These are phyloP conservation scores for Sporothrix mexicana DNA, from an alignment of 2,329 filamentous ascomycete genomes.

Conservation along the genomic window DNA sequence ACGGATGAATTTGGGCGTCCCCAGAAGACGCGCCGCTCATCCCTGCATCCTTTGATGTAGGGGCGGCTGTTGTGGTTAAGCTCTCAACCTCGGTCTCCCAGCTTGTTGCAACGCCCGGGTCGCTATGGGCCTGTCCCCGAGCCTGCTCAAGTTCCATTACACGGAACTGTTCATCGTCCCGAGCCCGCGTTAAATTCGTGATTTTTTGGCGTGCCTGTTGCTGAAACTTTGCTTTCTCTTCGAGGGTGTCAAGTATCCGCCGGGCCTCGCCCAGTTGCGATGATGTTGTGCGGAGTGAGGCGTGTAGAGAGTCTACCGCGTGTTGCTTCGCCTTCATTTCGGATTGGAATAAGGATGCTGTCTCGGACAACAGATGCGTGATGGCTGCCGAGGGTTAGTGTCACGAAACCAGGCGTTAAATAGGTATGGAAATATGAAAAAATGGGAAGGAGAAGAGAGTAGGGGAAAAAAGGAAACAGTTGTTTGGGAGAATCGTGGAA, in stretches of 20 bases:
- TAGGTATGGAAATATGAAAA: neutral
- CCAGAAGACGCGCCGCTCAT: slow-evolving; percentile 39
- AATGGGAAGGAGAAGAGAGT: neutral
- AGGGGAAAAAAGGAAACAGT: neutral
- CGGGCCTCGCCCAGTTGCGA: slow-evolving; percentile 78
- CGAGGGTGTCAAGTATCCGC: slow-evolving; percentile 72
- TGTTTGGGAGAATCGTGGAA: too few species aligned
- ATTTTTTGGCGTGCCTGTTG: slow-evolving; percentile 73
- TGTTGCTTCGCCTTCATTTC: slow-evolving; percentile 85
- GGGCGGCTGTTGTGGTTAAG: slow-evolving; percentile 45
- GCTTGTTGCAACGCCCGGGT: slow-evolving; percentile 54
- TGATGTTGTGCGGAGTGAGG: slow-evolving; percentile 79
- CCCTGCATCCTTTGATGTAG: slow-evolving; percentile 41
- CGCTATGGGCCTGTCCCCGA: slow-evolving; percentile 44
- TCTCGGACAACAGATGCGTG: slow-evolving; percentile 78
- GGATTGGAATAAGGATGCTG: slow-evolving; percentile 77
- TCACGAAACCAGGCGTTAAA: neutral
- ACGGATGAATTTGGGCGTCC: slow-evolving; percentile 59
- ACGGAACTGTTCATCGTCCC: slow-evolving; percentile 69
- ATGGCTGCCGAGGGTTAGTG: slow-evolving; percentile 65
- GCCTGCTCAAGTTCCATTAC: slow-evolving; percentile 56
- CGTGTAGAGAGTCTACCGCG: slow-evolving; percentile 80
- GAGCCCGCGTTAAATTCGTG: slow-evolving; percentile 75
- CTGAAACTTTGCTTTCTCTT: slow-evolving; percentile 67
- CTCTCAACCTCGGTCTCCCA: slow-evolving; percentile 62